Evolutionary conservation across 2,329 filamentous ascomycete genomes (phyloP), one percentile per base, ranked within the genome.

Genomic region (Penicillium sp.): DNA sequence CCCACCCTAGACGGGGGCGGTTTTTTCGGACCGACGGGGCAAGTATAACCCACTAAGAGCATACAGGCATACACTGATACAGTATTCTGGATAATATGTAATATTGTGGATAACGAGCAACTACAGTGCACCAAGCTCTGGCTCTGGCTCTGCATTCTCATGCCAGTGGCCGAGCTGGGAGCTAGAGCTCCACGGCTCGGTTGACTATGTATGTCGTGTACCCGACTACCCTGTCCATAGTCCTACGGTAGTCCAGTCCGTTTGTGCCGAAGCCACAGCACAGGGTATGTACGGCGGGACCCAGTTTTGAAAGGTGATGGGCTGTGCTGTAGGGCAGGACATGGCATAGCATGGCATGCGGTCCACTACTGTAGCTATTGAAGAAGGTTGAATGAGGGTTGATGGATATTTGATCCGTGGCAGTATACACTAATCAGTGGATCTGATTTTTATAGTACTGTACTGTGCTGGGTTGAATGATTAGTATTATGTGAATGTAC

Each of bases 201-300:
- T 30, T 30, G 26, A 49, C 26, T 30, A 49, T 17, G 45, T 30
- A 49, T 17, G 45, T 49, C 26, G 45, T 49, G 45, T 30, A 26
- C 45, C 26, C 45, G 40, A 49, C 15, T 49, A 28, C 24, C 45
- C 45, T 49, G 15, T n/a, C 24, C 44, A n/a, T n/a, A n/a, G n/a
- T n/a, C n/a, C 6, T 28, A 28, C 28, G 6, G 28, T 17, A n/a
- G 26, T 30, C 26, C 9, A n/a, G 45, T 26, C 45, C 17, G 45
- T 30, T n/a, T n/a, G 30, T 51, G 49, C 49, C 49, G 49, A 51
- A 51, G 49, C 49, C 28, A 35, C 49, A 4, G 33, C 28, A 35
- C 47, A 4, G 33, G 30, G 49, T 10, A 35, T 51, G 49, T 51
- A 35, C 17, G 2, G 47, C 15, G 15, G 45, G 24, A 5, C 45